Base-by-base conservation (phyloP, 768 basidiomycete species). In the Amanita phalloides region DNA sequence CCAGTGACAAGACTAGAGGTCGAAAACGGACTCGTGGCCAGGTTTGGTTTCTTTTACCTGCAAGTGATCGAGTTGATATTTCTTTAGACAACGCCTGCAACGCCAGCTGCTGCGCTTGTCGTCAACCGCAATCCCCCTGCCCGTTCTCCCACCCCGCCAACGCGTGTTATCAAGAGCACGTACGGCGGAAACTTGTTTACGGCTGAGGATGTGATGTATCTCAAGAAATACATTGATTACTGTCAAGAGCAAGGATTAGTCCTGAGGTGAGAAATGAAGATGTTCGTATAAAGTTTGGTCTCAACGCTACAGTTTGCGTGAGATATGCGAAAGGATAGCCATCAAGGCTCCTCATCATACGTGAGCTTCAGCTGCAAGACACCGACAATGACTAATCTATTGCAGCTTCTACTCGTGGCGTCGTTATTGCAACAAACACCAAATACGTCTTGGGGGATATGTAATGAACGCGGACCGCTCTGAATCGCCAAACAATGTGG, bases 281-380 rank as follows among this genome's bases (percentile, higher is more conserved):
- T n/a, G 11, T n/a, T n/a, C 23, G 32, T 32, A 21, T 57, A 8
- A 32, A 17, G 39, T 45, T n/a, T 20, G 30, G 36, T 38, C 30
- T 32, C 33, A 44, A 20, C 35, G 17, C 51, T 41, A 49, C 55
- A 79, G 79, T 63, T 60, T 92, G 55, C 77, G 90, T 41, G 90
- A 92, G 64, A 92, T 92, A 43, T 92, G 90, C 58, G 88, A 92
- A 64, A 73, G 87, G 55, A 81, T 92, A 59, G 90, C 90, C 10
- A 75, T 90, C 53, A 90, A 90, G 74, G 89, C 90, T 25, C 89
- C 90, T 14, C 90, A 92, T 65, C 90, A 92, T 66, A 90, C 90
- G 86, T 89, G 70, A 59, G 81, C 57, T 44, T 11, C 17, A 6
- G 21, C n/a, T 36, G 39, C 37, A 28, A 36, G 32, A 23, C 48